Evolutionary conservation across 176 grass and related monocot species (phyloP).

Genomic region (bread wheat (Triticum aestivum)): IWGSC_CS_RefSeq_v2.1 NC_057796.1:335501413-335501912

Average conservation of each 20-base stretch:
- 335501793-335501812: slow-evolving; percentile 23
- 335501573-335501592: slow-evolving; percentile 36
- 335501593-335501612: not conserved
- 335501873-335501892: slow-evolving; percentile 12
- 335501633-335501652: not conserved
- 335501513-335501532: slow-evolving; percentile 35
- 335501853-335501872: slow-evolving; percentile 33
- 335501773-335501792: slow-evolving; percentile 53
- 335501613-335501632: not conserved
- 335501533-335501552: slow-evolving; percentile 97
- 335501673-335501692: not conserved
- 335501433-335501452: slow-evolving; percentile 53
- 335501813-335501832: not conserved
- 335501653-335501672: not conserved
- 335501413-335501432: slow-evolving; percentile 85
- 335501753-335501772: slow-evolving; percentile 65
- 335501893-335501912: not conserved
- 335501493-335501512: not conserved
- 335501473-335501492: not conserved
- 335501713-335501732: slow-evolving; percentile 31
- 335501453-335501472: not conserved
- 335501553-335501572: slow-evolving; percentile 68
- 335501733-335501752: slow-evolving; percentile 49
- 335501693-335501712: slow-evolving; percentile 23
- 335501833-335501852: too few relatives aligned